A percentile compares a stretch with the other conserved stretches of the same genome.
Conservation (phyloP, 306 rosid genomes). For the cucumber (Cucumis sativus) region Cucumber_9930_V3 NC_026657.2:33623501-33624000, state of each 20-base stretch:
- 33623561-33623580: slow-evolving; percentile 78
- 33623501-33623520: slow-evolving; percentile 93
- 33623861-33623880: too few species aligned
- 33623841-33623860: too few species aligned
- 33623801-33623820: too few species aligned
- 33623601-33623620: slow-evolving; percentile 35
- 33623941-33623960: too few species aligned
- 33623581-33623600: slow-evolving; percentile 23
- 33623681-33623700: slow-evolving; percentile 70
- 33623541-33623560: slow-evolving; percentile 90
- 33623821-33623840: too few species aligned
- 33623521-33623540: slow-evolving; percentile 83
- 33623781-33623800: background rate
- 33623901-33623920: too few species aligned
- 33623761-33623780: background rate
- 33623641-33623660: slow-evolving; percentile 99
- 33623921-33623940: too few species aligned
- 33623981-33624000: too few species aligned
- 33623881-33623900: too few species aligned
- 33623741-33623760: too few species aligned
- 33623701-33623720: slow-evolving; percentile 33
- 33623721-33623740: background rate
- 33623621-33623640: slow-evolving; percentile 63
- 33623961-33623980: too few species aligned
- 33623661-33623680: slow-evolving; percentile 94